phyloP scores from a whole-genome alignment of 2,329 filamentous ascomycete genomes.

The Exophiala sp. region DNA sequence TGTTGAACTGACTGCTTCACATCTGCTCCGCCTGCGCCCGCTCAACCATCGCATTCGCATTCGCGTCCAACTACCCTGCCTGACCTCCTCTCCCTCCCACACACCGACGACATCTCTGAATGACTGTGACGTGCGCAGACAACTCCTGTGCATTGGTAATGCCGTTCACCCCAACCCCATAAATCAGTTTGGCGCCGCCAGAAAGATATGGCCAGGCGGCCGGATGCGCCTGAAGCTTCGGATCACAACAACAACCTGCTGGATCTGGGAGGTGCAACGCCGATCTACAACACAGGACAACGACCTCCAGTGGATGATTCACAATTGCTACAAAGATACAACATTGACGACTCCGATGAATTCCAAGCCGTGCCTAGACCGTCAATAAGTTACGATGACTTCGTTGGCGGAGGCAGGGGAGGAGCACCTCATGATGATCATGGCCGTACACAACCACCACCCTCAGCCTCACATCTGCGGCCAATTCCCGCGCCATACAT shows the following conservation, averaged over 20 bases:
- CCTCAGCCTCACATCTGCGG: conserved; percentile 38
- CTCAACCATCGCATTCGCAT: no score
- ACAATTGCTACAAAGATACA: conserved; percentile 68
- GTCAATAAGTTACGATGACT: conserved; percentile 91
- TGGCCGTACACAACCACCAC: conserved; percentile 28
- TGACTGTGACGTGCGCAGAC: conserved; percentile 4
- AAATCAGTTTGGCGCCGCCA: conserved; percentile 14
- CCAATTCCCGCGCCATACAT: conserved; percentile 28
- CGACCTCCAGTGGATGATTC: conserved; percentile 75
- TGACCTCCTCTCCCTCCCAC: background rate
- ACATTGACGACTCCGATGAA: conserved; percentile 60
- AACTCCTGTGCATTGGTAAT: conserved; percentile 9
- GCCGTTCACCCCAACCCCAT: conserved; percentile 7
- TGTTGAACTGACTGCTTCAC: no score
- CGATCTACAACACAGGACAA: conserved; percentile 65
- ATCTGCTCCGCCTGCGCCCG: conserved; percentile 12
- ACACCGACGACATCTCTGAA: background rate
- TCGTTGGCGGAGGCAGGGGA: conserved; percentile 58
- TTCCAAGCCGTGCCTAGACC: conserved; percentile 57
- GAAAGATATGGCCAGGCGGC: conserved; percentile 27
- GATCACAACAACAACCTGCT: conserved; percentile 39
- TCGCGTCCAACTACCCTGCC: conserved; percentile 11
- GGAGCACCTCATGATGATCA: conserved; percentile 22
- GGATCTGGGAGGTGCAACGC: conserved; percentile 38
- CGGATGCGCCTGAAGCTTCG: conserved; percentile 22